These are phyloP conservation scores for Fusarium drepaniforme DNA, from an alignment of 2,329 filamentous ascomycete species.

Conservation along the genomic window DNA sequence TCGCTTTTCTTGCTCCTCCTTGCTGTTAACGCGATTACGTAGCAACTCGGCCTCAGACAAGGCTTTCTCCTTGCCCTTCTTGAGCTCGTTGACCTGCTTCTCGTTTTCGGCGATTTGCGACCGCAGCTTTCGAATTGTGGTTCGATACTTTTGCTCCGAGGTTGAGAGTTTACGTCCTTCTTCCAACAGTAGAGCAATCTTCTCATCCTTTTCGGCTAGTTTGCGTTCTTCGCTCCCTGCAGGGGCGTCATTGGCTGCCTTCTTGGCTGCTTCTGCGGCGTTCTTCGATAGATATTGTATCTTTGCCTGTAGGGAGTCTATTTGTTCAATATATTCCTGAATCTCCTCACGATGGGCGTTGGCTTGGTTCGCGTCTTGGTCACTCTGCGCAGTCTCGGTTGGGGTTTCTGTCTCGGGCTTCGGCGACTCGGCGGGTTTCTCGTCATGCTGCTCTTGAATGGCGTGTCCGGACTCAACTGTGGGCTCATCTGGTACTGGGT, in stretches of 20 bases:
- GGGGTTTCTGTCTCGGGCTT: neutral
- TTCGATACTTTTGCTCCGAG: constrained; percentile 86
- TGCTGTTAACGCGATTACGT: constrained; percentile 61
- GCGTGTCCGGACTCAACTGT: constrained; percentile 3
- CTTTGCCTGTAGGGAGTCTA: constrained; percentile 93
- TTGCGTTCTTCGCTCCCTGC: constrained; percentile 79
- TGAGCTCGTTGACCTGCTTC: constrained; percentile 71
- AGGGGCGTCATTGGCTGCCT: constrained; percentile 71
- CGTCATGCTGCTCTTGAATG: neutral
- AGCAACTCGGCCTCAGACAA: constrained; percentile 61
- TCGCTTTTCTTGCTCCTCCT: constrained; percentile 67
- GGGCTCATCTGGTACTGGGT: constrained; percentile 4
- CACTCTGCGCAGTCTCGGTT: constrained; percentile 5
- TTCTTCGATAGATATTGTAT: constrained; percentile 88
- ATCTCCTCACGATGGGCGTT: constrained; percentile 76
- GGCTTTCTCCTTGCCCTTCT: constrained; percentile 69
- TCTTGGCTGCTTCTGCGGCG: constrained; percentile 80
- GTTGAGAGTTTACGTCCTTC: constrained; percentile 92
- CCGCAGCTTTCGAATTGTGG: constrained; percentile 85
- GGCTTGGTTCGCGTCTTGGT: constrained; percentile 41
- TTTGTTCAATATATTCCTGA: constrained; percentile 85
- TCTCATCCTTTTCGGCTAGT: constrained; percentile 89
- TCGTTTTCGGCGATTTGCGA: constrained; percentile 75
- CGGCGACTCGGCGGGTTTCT: constrained; percentile 6
- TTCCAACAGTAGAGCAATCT: constrained; percentile 89